Conservation (phyloP, 768 basidiomycete species). For the Cyclocybe aegerita region DNA sequence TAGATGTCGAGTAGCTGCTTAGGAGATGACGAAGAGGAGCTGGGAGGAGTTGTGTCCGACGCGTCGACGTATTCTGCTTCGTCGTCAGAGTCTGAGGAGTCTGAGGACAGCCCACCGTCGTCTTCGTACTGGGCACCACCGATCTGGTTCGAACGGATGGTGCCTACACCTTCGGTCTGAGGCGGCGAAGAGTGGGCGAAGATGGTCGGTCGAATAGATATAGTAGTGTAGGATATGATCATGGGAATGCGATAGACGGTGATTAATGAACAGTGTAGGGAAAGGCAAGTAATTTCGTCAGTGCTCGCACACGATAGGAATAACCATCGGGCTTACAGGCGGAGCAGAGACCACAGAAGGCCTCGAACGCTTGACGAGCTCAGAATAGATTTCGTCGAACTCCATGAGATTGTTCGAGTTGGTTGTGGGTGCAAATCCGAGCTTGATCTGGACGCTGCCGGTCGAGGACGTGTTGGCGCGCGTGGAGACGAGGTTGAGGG, state of each 20-base stretch:
- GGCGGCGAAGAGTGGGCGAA: neutral
- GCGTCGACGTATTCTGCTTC: slow-evolving; percentile 32
- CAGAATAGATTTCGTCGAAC: slow-evolving; percentile 60
- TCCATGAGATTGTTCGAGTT: slow-evolving; percentile 43
- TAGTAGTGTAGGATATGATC: slow-evolving; percentile 1
- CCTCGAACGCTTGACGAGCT: slow-evolving; percentile 62
- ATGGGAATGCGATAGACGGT: neutral
- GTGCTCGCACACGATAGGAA: neutral
- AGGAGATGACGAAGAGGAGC: slow-evolving; percentile 14
- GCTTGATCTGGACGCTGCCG: slow-evolving; percentile 42
- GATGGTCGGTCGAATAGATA: neutral
- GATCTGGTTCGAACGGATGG: slow-evolving; percentile 61
- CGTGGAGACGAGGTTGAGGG: slow-evolving; percentile 39
- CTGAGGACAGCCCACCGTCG: slow-evolving; percentile 70
- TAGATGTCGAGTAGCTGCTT: slow-evolving; percentile 20
- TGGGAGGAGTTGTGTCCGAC: slow-evolving; percentile 14
- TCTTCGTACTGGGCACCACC: slow-evolving; percentile 51
- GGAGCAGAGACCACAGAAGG: slow-evolving; percentile 74
- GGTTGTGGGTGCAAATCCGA: slow-evolving; percentile 48
- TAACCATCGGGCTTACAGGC: slow-evolving; percentile 49
- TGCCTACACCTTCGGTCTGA: slow-evolving; percentile 86
- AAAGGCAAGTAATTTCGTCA: neutral
- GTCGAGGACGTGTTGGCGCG: slow-evolving; percentile 37
- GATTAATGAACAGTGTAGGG: neutral
- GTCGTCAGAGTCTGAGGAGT: slow-evolving; percentile 31